Evolutionary conservation across 2,329 filamentous ascomycete species (phyloP).

Genomic region (Rhexocercosporidium sp.): DNA sequence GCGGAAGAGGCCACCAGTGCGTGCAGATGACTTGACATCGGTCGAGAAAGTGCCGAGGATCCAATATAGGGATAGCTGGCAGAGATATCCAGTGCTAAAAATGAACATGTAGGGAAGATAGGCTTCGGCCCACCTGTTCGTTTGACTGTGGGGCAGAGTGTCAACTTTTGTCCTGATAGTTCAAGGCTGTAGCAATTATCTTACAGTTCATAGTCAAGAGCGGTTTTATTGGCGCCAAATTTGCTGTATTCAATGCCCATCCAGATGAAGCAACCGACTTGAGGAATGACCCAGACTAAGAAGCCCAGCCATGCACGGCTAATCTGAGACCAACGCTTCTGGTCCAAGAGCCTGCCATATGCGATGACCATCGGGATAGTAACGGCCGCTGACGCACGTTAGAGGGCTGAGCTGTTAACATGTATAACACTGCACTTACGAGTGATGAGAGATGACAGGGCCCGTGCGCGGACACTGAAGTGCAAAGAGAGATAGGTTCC

Average conservation of each 20-base stretch:
- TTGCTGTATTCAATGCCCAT: slow-evolving; percentile 34
- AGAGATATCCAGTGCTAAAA: slow-evolving; percentile 28
- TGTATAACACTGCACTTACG: no score
- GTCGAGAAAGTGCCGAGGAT: slow-evolving; percentile 45
- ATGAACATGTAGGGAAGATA: slow-evolving; percentile 30
- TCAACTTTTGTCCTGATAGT: no score
- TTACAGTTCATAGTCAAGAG: slow-evolving; percentile 26
- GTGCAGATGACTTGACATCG: slow-evolving; percentile 45
- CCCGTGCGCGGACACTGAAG: slow-evolving; percentile 71
- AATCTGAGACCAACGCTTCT: slow-evolving; percentile 39
- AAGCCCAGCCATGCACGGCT: slow-evolving; percentile 41
- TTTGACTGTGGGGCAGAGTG: no score
- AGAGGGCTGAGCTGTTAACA: no score
- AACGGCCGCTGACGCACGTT: slow-evolving; percentile 4
- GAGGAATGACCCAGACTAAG: slow-evolving; percentile 39
- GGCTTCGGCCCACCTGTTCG: slow-evolving; percentile 32
- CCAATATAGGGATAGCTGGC: slow-evolving; percentile 43
- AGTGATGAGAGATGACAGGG: slow-evolving; percentile 51
- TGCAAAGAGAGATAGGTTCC: slow-evolving; percentile 58
- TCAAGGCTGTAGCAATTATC: no score
- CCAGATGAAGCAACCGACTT: slow-evolving; percentile 43
- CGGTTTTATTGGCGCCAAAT: slow-evolving; percentile 21
- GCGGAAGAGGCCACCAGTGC: slow-evolving; percentile 53
- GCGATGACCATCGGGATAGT: slow-evolving; percentile 26
- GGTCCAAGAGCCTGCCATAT: slow-evolving; percentile 36